Conservation (phyloP, 2,329 filamentous ascomycete genomes). For the Lithohypha guttulata region DNA sequence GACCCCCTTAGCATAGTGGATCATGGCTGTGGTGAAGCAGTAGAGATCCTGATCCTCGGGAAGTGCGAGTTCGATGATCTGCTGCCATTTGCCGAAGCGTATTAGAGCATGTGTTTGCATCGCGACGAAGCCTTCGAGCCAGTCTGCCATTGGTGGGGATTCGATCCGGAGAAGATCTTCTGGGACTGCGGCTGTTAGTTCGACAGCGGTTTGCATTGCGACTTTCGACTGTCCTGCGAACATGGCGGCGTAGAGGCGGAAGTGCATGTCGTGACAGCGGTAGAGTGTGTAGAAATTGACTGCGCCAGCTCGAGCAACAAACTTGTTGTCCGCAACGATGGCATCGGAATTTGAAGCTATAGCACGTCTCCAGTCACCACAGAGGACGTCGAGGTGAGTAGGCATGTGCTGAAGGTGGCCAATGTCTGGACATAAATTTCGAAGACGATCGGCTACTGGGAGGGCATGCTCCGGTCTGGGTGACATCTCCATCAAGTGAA, state of each 20-base stretch:
- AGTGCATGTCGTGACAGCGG: slow-evolving; percentile 63
- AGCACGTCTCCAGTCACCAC: slow-evolving; percentile 58
- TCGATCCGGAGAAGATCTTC: slow-evolving; percentile 53
- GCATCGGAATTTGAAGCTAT: slow-evolving; percentile 58
- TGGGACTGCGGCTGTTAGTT: slow-evolving; percentile 53
- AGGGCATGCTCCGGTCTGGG: slow-evolving; percentile 52
- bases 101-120: slow-evolving; percentile 60
- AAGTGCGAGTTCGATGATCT: slow-evolving; percentile 47
- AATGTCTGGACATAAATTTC: slow-evolving; percentile 55
- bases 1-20: slow-evolving; percentile 57
- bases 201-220: slow-evolving; percentile 49
- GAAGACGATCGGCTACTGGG: slow-evolving; percentile 49
- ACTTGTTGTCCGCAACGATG: slow-evolving; percentile 57
- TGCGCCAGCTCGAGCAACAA: slow-evolving; percentile 46
- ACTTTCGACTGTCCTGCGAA: slow-evolving; percentile 56
- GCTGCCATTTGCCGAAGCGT: slow-evolving; percentile 62
- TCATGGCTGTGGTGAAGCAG: slow-evolving; percentile 58
- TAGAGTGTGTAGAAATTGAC: slow-evolving; percentile 70
- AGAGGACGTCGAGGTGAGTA: slow-evolving; percentile 61
- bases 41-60: slow-evolving; percentile 53
- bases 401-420: slow-evolving; percentile 70
- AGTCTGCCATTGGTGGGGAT: slow-evolving; percentile 67
- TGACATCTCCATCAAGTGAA: slow-evolving; percentile 72
- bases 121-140: slow-evolving; percentile 60
- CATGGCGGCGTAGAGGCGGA: slow-evolving; percentile 67